phyloP scores from a whole-genome alignment of 139 green algal species.

The Edaphochlamys debaryana region DNA sequence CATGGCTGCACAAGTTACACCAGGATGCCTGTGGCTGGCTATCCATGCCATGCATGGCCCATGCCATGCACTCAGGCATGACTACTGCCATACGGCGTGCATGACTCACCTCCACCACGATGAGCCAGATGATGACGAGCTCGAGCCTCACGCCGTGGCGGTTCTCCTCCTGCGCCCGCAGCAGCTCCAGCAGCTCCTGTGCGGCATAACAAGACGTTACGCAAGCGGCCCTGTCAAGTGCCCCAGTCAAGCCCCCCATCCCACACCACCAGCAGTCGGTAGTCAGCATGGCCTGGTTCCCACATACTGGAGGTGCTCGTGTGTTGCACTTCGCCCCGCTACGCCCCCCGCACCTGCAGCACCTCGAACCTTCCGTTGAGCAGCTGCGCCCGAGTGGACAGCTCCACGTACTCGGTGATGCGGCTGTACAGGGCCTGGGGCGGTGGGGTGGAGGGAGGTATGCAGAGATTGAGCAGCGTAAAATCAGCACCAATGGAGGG shows the following conservation, averaged over 20 bases:
- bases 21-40: no score
- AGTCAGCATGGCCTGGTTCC: no score
- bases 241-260: no score
- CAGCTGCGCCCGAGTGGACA: constrained; percentile 60
- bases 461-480: not conserved
- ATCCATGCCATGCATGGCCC: no score
- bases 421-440: constrained; percentile 34
- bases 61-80: no score
- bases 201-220: no score
- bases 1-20: no score
- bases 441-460: not conserved
- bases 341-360: constrained; percentile 48
- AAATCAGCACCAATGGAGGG: not conserved
- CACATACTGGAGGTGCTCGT: no score
- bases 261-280: no score
- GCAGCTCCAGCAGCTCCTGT: constrained; percentile 88
- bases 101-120: constrained; percentile 41
- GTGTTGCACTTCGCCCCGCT: no score
- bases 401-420: constrained; percentile 68
- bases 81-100: no score
- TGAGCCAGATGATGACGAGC: constrained; percentile 33
- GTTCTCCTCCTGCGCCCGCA: constrained; percentile 66
- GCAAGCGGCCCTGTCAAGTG: no score
- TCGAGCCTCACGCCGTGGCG: constrained; percentile 32
- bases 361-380: constrained; percentile 65